These are phyloP conservation scores for Zygosaccharomyces rouxii DNA, from an alignment of 805 yeast genomes.

Conservation along the genomic window DNA sequence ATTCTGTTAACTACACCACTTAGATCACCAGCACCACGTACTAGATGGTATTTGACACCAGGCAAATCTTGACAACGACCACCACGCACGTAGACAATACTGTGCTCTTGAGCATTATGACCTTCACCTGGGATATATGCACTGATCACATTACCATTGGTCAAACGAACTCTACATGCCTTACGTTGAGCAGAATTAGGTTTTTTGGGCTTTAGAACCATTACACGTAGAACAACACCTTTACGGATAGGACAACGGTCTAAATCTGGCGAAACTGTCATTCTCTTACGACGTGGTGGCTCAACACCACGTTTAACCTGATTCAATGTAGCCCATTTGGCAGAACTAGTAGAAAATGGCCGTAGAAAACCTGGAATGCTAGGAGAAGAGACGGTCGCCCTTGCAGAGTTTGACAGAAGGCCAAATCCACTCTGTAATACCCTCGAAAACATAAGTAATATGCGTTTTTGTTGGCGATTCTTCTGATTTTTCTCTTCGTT, in stretches of 20 bases:
- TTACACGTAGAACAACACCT: conserved; percentile 90
- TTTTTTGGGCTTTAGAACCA: conserved; percentile 95
- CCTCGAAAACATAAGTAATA: not conserved
- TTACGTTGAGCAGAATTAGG: conserved; percentile 98
- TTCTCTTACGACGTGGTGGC: conserved; percentile 42
- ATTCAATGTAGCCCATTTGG: conserved; percentile 58
- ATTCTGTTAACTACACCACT: conserved; percentile 92
- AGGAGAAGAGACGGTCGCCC: not conserved
- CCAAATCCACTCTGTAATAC: not conserved
- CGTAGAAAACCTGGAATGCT: not conserved
- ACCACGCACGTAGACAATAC: conserved; percentile 94
- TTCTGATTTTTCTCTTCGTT: not conserved
- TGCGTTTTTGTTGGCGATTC: not conserved
- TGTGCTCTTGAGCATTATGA: conserved; percentile 96
- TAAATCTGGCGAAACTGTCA: conserved; percentile 73
- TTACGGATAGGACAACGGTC: conserved; percentile 79
- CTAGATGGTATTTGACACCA: conserved; percentile 92
- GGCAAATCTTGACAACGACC: conserved; percentile 98
- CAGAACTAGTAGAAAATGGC: conserved; percentile 11
- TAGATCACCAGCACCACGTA: conserved; percentile 89
- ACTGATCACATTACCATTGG: conserved; percentile 82
- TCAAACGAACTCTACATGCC: conserved; percentile 88
- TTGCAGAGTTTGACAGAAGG: not conserved
- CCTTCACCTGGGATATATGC: conserved; percentile 99
- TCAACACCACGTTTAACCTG: conserved; percentile 68